Base-by-base conservation (phyloP, 2,329 filamentous ascomycete species). In the Hypoxylon sp. region DNA sequence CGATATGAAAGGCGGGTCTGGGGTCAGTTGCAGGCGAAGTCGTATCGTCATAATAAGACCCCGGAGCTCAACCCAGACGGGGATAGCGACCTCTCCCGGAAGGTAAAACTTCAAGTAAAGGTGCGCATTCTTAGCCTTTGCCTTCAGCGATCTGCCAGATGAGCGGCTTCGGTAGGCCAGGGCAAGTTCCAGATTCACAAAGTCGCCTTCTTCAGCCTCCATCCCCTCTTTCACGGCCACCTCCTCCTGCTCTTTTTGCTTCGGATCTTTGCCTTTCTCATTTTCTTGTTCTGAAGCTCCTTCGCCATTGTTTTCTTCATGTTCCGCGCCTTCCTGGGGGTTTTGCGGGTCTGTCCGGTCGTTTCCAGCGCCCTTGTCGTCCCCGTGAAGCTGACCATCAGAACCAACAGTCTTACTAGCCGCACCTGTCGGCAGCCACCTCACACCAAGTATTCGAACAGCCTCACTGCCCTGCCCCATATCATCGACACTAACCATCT, bases 1-100 rank as follows among this genome's bases (percentile, higher is more conserved):
- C n/a, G 88, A 88, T 79, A 94, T 90, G 80, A 94, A 94, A 0
- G 92, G 92, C 0, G 92, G 91, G 73, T 94, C 91, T 0, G 92
- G 91, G 1, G 89, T 91, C 1, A 94, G 85, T 75, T 94, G 92
- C 10, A 94, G 82, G 27, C 92, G 86, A 61, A 93, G 74, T 3
- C 92, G 85, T 80, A 92, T 84, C 0, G 88, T 91, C 17, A 91
- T 90, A n/a, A 94, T 85, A 13, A 93, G 84, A 1, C 91, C 92
- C 57, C 88, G 86, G 1, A 94, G 81, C 73, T 94, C 91, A 3
- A 94, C 92, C 91, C 92, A 94, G 2, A 93, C 88, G 40, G 91
- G 85, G 2, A 86, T 80, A 76, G 84, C 80, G 58, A 86, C 74
- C n/a, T 83, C 83, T 25, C 85, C 86, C 0, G 85, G 81, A 3